These are phyloP conservation scores for Lichtheimia ramosa DNA, from an alignment of 371 early-diverging fungal species.

Conservation along the genomic window DNA sequence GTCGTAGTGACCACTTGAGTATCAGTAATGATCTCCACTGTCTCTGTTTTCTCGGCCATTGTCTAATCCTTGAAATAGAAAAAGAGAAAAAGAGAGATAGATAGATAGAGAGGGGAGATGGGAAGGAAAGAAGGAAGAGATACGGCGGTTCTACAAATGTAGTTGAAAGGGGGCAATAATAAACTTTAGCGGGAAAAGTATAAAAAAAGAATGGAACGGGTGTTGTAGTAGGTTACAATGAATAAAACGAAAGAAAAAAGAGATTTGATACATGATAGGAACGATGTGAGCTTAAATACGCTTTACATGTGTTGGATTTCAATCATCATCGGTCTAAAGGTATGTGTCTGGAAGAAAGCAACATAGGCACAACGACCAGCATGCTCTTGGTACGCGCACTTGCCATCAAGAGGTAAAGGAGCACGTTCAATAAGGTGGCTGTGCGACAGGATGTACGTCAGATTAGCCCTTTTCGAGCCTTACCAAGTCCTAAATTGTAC, in stretches of 20 bases:
- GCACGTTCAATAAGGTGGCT: not conserved
- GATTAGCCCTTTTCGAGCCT: not conserved
- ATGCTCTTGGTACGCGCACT: not conserved
- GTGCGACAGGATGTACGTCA: not conserved
- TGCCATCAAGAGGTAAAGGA: conserved; percentile 3
- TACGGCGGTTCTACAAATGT: not conserved
- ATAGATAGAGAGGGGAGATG: not conserved
- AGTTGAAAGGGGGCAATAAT: too few relatives aligned
- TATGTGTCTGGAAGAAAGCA: not conserved
- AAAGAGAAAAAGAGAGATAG: not conserved
- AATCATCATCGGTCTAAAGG: not conserved
- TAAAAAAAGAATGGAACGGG: conserved; percentile 1
- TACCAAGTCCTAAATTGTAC: too few relatives aligned
- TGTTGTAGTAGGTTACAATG: not conserved
- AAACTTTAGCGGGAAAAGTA: not conserved
- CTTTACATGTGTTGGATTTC: not conserved
- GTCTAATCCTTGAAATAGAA: not conserved
- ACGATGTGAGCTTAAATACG: not conserved
- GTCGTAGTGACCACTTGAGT: not conserved
- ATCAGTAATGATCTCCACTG: conserved; percentile 8
- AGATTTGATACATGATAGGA: not conserved
- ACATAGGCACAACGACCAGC: not conserved
- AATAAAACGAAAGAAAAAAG: not conserved
- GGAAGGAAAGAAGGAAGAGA: not conserved
- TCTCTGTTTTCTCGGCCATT: conserved; percentile 22